A percentile compares a stretch with the other conserved stretches of the same genome.
phyloP scores from a whole-genome alignment of 208 protist species.

The Crithidia acanthocephali region DNA sequence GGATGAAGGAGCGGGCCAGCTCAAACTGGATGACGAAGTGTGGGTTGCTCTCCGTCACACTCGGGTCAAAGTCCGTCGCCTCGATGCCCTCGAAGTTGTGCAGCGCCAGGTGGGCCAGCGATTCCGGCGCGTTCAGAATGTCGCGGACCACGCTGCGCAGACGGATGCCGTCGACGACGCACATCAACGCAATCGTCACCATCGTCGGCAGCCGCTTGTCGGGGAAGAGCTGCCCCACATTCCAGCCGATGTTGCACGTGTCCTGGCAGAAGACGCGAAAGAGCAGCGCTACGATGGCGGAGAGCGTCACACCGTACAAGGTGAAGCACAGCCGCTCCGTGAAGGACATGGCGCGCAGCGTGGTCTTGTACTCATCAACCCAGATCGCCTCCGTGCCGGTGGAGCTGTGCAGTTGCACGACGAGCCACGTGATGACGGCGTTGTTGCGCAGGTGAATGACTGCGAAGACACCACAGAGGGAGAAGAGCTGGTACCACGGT shows the following conservation, averaged over 20 bases:
- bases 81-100: conserved; percentile 56
- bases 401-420: conserved; percentile 78
- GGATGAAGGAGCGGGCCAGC: conserved; percentile 54
- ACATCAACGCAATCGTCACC: conserved; percentile 40
- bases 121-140: conserved; percentile 30
- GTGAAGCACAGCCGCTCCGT: conserved; percentile 88
- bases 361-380: conserved; percentile 66
- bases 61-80: conserved; percentile 43
- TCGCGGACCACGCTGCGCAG: conserved; percentile 38
- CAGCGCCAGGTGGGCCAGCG: conserved; percentile 34
- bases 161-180: conserved; percentile 40
- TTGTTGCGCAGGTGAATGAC: conserved; percentile 78
- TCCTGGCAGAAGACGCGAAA: conserved; percentile 67
- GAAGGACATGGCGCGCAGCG: conserved; percentile 82
- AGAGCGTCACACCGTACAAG: conserved; percentile 76
- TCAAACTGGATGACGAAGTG: conserved; percentile 86
- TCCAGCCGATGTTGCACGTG: conserved; percentile 40
- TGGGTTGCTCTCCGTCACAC: conserved; percentile 51
- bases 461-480: conserved; percentile 63
- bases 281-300: conserved; percentile 41
- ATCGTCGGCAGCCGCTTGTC: conserved; percentile 39
- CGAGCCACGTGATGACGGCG: conserved; percentile 69
- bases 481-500: conserved; percentile 83
- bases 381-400: conserved; percentile 81
- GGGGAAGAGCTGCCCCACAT: conserved; percentile 57